A percentile compares a stretch with the other conserved stretches of the same genome.
phyloP scores from a whole-genome alignment of 75 land plant species.

The Azolla pinnata region DNA sequence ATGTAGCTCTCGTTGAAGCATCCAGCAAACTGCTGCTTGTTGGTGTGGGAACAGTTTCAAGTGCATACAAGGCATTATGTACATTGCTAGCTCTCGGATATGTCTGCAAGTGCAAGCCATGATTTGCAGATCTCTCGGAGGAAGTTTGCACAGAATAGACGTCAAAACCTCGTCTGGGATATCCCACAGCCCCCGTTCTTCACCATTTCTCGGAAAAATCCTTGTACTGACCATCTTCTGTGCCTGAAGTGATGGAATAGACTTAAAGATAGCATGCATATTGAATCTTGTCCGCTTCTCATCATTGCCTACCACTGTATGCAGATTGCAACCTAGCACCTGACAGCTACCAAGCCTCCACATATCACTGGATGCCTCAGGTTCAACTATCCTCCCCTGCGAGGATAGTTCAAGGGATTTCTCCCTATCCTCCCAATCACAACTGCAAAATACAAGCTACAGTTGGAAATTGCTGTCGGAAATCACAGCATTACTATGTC shows the following conservation, averaged over 20 bases:
- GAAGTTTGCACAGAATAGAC: constrained; percentile 37
- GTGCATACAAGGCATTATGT: constrained; percentile 83
- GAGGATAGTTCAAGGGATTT: constrained; percentile 25
- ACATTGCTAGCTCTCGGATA: constrained; percentile 48
- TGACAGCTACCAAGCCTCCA: constrained; percentile 60
- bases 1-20: constrained; percentile 69
- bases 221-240: constrained; percentile 20
- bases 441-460: constrained; percentile 51
- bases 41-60: constrained; percentile 89
- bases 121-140: constrained; percentile 62
- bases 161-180: constrained; percentile 65
- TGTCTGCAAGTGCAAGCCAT: constrained; percentile 68
- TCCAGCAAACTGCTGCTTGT: constrained; percentile 85
- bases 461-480: too few species aligned
- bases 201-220: constrained; percentile 26
- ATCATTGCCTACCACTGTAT: constrained; percentile 18
- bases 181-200: constrained; percentile 47
- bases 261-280: constrained; percentile 79
- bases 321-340: constrained; percentile 62
- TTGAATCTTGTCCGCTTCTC: constrained; percentile 44
- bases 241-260: constrained; percentile 40
- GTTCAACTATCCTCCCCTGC: constrained; percentile 1
- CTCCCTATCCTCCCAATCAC: constrained; percentile 68
- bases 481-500: too few species aligned
- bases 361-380: constrained; percentile 18